phyloP scores from a whole-genome alignment of 306 rosid genomes.

The Corylus avellana region DNA sequence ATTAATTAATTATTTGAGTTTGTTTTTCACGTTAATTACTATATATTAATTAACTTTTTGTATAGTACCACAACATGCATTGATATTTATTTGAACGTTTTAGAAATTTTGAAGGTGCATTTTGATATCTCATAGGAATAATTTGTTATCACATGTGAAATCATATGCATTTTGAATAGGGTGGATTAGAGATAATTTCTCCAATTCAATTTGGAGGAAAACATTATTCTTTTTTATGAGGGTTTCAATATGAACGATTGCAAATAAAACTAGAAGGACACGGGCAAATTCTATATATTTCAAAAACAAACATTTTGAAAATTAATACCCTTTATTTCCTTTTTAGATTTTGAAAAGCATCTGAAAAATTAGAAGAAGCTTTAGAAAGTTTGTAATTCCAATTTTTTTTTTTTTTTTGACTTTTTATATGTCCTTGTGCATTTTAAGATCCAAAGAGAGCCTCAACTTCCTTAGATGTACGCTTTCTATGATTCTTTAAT shows the following conservation, averaged over 20 bases:
- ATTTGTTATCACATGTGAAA: background rate
- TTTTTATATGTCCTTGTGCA: background rate
- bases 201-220: no score
- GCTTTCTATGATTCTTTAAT: background rate
- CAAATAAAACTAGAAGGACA: no score
- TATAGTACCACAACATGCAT: no score
- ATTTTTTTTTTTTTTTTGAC: background rate
- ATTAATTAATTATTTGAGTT: background rate
- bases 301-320: background rate
- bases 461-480: no score
- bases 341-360: background rate
- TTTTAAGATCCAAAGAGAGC: background rate
- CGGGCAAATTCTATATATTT: background rate
- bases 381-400: background rate
- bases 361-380: background rate
- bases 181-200: no score
- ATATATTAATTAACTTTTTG: no score
- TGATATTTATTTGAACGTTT: background rate
- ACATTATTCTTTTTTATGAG: no score
- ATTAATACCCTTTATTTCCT: background rate
- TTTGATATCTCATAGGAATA: background rate
- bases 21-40: no score
- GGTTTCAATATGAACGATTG: no score
- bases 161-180: no score
- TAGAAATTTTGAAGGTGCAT: background rate